Evolutionary conservation across 345 rosid genomes (phyloP).

Genomic region (Salix purpurea): DNA sequence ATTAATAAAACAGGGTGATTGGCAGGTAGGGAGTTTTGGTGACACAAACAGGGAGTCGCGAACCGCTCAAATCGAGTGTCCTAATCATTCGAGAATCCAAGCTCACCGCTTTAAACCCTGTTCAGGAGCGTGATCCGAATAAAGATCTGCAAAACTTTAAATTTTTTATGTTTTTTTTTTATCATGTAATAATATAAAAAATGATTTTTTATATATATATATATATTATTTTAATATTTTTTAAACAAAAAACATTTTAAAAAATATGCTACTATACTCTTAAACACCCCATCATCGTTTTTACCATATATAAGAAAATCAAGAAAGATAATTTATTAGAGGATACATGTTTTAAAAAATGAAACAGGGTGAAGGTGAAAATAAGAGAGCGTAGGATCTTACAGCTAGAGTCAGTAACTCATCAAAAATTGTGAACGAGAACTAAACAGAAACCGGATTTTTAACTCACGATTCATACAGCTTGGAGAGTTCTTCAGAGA

Average conservation of each 20-base stretch:
- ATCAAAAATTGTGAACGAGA: background rate
- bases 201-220: too few species aligned
- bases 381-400: background rate
- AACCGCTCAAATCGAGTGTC: background rate
- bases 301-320: background rate
- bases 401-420: background rate
- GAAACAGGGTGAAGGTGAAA: background rate
- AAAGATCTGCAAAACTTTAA: too few species aligned
- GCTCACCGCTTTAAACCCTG: background rate
- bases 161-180: too few species aligned
- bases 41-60: background rate
- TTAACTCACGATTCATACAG: constrained; percentile 42
- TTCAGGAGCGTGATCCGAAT: background rate
- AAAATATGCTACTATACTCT: too few species aligned
- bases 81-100: background rate
- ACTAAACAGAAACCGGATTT: background rate
- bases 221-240: too few species aligned
- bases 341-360: background rate
- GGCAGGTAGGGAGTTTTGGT: too few species aligned
- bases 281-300: background rate
- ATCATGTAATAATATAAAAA: too few species aligned
- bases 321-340: background rate
- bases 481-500: constrained; percentile 64
- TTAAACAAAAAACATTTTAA: too few species aligned
- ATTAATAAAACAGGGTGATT: too few species aligned